These are phyloP conservation scores for Manihot esculenta DNA, from an alignment of 441 rosid species.

Conservation along the genomic window DNA sequence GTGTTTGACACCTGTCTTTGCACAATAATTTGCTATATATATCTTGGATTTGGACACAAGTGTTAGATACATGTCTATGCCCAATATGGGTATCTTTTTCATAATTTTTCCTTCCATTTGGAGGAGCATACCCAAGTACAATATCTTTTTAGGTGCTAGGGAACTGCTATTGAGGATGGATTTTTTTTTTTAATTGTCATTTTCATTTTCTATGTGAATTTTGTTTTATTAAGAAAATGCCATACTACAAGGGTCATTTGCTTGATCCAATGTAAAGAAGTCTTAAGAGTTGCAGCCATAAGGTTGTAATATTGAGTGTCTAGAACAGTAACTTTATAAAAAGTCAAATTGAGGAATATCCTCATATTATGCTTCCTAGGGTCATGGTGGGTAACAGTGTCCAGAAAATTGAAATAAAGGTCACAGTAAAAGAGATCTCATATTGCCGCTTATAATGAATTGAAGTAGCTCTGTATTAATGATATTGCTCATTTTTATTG, in stretches of 20 bases:
- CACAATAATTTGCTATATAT: neutral
- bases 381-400: neutral
- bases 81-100: neutral
- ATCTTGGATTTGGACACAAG: neutral
- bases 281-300: neutral
- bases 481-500: neutral
- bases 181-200: neutral
- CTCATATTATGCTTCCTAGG: neutral
- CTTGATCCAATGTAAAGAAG: neutral
- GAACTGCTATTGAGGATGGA: neutral
- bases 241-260: neutral
- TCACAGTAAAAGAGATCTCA: neutral
- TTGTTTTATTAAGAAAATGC: neutral
- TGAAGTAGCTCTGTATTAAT: conserved; percentile 4
- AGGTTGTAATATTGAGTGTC: neutral
- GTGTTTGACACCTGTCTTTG: too few species aligned
- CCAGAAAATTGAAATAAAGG: neutral
- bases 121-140: neutral
- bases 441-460: neutral
- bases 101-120: neutral
- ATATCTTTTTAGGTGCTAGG: neutral
- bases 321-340: neutral
- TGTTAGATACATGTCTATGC: too few species aligned
- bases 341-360: neutral
- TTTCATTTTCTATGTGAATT: neutral